Conservation (phyloP, 805 yeast species). For the Cyberlindnera bimundalis region DNA sequence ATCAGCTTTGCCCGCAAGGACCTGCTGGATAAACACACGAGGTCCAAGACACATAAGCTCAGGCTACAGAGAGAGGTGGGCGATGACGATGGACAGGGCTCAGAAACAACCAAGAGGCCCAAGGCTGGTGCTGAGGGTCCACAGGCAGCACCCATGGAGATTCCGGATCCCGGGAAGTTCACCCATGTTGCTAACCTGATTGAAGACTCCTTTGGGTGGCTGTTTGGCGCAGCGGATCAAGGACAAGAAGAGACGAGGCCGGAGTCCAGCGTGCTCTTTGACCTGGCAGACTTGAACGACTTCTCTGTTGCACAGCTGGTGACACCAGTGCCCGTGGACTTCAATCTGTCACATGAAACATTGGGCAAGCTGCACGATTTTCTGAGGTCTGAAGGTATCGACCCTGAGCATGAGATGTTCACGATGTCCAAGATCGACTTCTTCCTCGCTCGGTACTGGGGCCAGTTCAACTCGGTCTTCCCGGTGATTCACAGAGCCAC, state of each 20-base stretch:
- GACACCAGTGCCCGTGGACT: background rate
- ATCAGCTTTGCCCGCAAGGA: slow-evolving; percentile 32
- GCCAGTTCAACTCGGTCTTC: slow-evolving; percentile 33
- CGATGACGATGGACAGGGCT: too few relatives aligned
- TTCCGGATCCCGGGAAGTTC: slow-evolving; percentile 4
- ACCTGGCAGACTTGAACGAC: slow-evolving; percentile 1
- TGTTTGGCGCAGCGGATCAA: slow-evolving; percentile 19
- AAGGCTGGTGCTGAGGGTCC: too few relatives aligned
- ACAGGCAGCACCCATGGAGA: too few relatives aligned
- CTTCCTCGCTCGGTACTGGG: slow-evolving; percentile 34
- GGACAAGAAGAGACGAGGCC: background rate
- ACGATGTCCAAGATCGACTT: slow-evolving; percentile 8
- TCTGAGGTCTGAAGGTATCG: slow-evolving; percentile 1
- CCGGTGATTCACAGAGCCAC: slow-evolving; percentile 40
- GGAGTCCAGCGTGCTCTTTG: background rate
- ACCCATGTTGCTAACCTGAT: slow-evolving; percentile 19
- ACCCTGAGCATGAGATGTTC: slow-evolving; percentile 1
- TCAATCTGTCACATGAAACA: slow-evolving; percentile 5
- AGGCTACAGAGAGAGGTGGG: background rate
- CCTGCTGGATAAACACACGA: slow-evolving; percentile 30
- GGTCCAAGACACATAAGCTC: slow-evolving; percentile 24
- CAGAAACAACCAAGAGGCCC: too few relatives aligned
- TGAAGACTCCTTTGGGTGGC: slow-evolving; percentile 26
- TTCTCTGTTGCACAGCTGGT: background rate
- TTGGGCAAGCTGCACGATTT: slow-evolving; percentile 1